Conservation (phyloP, 2,329 filamentous ascomycete genomes). For the Neoarthrinium moseri region DNA sequence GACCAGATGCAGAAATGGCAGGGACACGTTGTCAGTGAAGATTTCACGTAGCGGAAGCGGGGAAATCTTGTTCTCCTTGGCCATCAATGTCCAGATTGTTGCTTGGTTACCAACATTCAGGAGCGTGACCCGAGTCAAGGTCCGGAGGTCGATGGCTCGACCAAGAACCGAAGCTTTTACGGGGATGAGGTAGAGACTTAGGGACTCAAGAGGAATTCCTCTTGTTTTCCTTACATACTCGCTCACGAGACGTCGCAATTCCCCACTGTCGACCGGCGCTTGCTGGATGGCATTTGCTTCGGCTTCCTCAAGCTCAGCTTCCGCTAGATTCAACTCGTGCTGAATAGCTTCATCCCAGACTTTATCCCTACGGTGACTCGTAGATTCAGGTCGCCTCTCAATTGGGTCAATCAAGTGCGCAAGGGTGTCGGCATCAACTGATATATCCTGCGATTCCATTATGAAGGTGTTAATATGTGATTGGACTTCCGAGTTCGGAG, state of each 20-base stretch:
- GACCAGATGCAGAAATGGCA: slow-evolving; percentile 52
- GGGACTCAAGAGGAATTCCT: slow-evolving; percentile 53
- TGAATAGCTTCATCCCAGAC: slow-evolving; percentile 32
- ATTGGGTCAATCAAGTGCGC: neutral
- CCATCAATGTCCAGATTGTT: slow-evolving; percentile 57
- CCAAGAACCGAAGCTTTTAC: slow-evolving; percentile 57
- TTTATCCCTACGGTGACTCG: too few species aligned
- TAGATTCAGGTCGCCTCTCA: slow-evolving; percentile 2
- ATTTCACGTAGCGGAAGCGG: slow-evolving; percentile 56
- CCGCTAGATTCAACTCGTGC: slow-evolving; percentile 32
- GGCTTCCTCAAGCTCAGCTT: slow-evolving; percentile 35
- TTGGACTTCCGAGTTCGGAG: too few species aligned
- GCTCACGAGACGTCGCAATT: slow-evolving; percentile 30
- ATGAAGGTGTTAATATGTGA: neutral
- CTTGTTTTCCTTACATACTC: slow-evolving; percentile 59
- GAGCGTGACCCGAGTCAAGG: slow-evolving; percentile 56
- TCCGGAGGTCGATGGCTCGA: slow-evolving; percentile 54
- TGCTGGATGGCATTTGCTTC: slow-evolving; percentile 18
- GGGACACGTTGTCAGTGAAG: slow-evolving; percentile 62
- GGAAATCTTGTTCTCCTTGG: slow-evolving; percentile 50
- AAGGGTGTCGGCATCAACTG: neutral
- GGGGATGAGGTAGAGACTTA: slow-evolving; percentile 59
- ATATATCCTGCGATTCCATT: neutral
- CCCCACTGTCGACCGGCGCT: slow-evolving; percentile 16
- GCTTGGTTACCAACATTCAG: slow-evolving; percentile 63